Conservation (phyloP, 495 filamentous ascomycete genomes). For the Penicillium daleae region DNA sequence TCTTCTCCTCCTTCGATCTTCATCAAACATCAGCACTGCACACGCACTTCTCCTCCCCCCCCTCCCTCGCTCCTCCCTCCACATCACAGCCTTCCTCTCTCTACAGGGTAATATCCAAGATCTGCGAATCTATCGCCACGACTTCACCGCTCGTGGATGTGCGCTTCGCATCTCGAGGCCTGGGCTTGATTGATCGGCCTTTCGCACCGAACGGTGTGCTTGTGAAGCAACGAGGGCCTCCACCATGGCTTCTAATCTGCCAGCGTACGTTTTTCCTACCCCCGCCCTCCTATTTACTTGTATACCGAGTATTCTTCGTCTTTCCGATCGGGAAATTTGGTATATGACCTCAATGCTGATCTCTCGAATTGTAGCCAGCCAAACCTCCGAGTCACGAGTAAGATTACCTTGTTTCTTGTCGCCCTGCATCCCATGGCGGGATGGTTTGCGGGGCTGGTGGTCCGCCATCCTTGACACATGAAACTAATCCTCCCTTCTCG, state of each 20-base stretch:
- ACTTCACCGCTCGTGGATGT: constrained; percentile 43
- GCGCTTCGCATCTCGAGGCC: constrained; percentile 39
- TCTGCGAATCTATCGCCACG: constrained; percentile 2
- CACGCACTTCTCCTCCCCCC: constrained; percentile 3
- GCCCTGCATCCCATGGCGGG: constrained; percentile 16
- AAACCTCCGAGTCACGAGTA: constrained; percentile 70
- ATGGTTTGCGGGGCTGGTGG: constrained; percentile 29
- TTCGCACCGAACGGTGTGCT: constrained; percentile 36
- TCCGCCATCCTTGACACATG: constrained; percentile 7
- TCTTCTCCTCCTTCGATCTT: constrained; percentile 28
- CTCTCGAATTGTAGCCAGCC: constrained; percentile 46
- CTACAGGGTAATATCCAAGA: constrained; percentile 18
- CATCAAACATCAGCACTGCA: constrained; percentile 21
- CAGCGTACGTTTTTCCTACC: constrained; percentile 50
- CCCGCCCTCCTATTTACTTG: constrained; percentile 8
- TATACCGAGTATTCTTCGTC: not conserved
- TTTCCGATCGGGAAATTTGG: constrained; percentile 22
- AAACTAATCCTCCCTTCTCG: constrained; percentile 25
- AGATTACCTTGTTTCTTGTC: constrained; percentile 31
- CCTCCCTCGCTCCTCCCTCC: constrained; percentile 16
- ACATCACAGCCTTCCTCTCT: constrained; percentile 18
- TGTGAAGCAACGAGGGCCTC: constrained; percentile 35
- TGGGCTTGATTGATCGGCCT: constrained; percentile 51
- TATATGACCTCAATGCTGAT: constrained; percentile 28
- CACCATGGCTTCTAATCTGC: constrained; percentile 63